These are phyloP conservation scores for Xanthoconium separans DNA, from an alignment of 1,284 basidiomycete species.

Conservation along the genomic window DNA sequence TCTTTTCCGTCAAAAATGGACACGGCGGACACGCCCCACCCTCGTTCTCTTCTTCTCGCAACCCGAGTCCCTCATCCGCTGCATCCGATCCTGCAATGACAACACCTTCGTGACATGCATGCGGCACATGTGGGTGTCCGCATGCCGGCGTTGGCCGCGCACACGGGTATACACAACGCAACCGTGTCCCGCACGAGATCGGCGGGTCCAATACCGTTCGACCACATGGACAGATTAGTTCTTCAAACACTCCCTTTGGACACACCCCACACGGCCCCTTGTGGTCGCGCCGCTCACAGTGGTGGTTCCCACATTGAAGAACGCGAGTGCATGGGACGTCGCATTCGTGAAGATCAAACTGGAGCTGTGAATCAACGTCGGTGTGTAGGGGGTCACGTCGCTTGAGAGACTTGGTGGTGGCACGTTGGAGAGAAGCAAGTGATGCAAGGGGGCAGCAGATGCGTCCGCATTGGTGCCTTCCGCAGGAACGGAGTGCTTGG, in stretches of 20 bases:
- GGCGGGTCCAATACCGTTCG: constrained; percentile 69
- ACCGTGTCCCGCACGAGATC: constrained; percentile 74
- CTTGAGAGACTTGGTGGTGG: constrained; percentile 51
- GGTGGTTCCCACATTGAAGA: constrained; percentile 74
- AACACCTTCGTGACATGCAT: constrained; percentile 71
- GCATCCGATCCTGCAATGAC: constrained; percentile 27
- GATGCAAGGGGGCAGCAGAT: constrained; percentile 85
- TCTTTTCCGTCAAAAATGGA: constrained; percentile 71
- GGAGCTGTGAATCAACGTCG: constrained; percentile 22
- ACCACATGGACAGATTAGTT: constrained; percentile 83
- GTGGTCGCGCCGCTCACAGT: constrained; percentile 79
- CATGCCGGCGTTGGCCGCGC: constrained; percentile 68
- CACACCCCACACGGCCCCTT: constrained; percentile 79
- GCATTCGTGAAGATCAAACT: constrained; percentile 68
- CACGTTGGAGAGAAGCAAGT: constrained; percentile 55
- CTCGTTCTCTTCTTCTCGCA: neutral
- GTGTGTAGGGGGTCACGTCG: constrained; percentile 34
- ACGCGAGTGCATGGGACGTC: constrained; percentile 74
- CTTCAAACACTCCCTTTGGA: constrained; percentile 85
- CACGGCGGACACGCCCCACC: constrained; percentile 76
- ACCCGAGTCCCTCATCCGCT: constrained; percentile 22
- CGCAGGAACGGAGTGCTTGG: constrained; percentile 71
- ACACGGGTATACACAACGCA: constrained; percentile 80
- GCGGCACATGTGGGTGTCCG: constrained; percentile 75
- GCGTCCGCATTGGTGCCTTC: constrained; percentile 79